phyloP scores from a whole-genome alignment of 2,329 filamentous ascomycete genomes.

The Anthostomella pinea region DNA sequence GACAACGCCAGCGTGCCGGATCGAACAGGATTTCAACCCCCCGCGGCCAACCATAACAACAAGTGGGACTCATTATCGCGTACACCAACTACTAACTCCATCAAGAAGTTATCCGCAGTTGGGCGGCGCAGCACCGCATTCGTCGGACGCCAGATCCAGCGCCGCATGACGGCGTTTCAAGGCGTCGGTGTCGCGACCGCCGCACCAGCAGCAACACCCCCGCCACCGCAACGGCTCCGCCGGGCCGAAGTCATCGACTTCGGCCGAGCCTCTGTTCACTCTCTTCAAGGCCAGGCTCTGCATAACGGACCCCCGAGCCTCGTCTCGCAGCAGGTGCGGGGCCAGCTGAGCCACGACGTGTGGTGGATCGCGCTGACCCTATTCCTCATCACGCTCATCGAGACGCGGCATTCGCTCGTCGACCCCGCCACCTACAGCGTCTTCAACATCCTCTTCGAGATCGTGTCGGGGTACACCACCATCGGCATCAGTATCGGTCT shows the following conservation, averaged over 20 bases:
- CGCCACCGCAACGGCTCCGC: constrained; percentile 14
- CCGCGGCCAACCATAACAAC: constrained; percentile 9
- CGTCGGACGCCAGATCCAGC: constrained; percentile 36
- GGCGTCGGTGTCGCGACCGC: constrained; percentile 40
- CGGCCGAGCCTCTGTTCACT: constrained; percentile 17
- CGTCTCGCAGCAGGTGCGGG: constrained; percentile 56
- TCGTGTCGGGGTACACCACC: constrained; percentile 56
- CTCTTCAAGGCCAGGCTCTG: constrained; percentile 13
- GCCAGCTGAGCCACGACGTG: constrained; percentile 64
- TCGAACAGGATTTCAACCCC: constrained; percentile 13
- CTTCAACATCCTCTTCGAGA: constrained; percentile 60
- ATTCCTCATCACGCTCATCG: constrained; percentile 58
- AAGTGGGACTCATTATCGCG: constrained; percentile 19
- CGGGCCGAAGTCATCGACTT: constrained; percentile 19
- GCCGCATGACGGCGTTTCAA: constrained; percentile 38
- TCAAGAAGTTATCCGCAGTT: constrained; percentile 18
- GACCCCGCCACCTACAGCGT: constrained; percentile 54
- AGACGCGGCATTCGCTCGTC: constrained; percentile 51
- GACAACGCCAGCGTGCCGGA: constrained; percentile 29
- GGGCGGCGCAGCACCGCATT: constrained; percentile 24
- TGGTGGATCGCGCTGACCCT: constrained; percentile 64
- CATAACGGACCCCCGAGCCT: constrained; percentile 35
- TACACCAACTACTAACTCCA: constrained; percentile 15
- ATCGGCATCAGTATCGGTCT: constrained; percentile 60
- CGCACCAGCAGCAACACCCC: not conserved